These are phyloP conservation scores for Sporothrix brunneoviolacea DNA, from an alignment of 2,329 filamentous ascomycete genomes.

Conservation along the genomic window DNA sequence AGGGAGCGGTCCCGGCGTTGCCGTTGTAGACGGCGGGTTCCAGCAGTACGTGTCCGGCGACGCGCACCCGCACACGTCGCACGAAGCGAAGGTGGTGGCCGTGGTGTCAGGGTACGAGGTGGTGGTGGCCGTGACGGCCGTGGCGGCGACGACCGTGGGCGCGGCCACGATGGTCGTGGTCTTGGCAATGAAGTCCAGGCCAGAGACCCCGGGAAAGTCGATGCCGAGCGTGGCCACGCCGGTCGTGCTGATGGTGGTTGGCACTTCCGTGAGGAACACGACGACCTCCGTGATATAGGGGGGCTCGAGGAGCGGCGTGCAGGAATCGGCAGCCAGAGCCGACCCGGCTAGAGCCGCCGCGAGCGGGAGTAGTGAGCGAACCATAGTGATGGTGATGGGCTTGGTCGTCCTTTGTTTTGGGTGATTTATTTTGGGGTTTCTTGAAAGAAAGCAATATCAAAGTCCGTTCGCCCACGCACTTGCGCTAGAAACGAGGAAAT, in stretches of 20 bases:
- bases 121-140: not conserved
- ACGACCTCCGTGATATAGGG: not conserved
- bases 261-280: not conserved
- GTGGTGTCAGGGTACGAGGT: not conserved
- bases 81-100: not conserved
- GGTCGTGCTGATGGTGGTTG: not conserved
- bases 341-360: not conserved
- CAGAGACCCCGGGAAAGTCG: not conserved
- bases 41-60: constrained; percentile 5
- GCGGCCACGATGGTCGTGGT: not conserved
- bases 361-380: not conserved
- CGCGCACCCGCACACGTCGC: not conserved
- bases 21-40: not conserved
- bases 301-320: not conserved
- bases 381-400: not conserved
- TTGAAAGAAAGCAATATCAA: no score
- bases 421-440: no score
- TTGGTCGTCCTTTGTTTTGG: no score
- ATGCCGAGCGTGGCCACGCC: not conserved
- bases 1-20: no score
- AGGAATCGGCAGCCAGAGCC: not conserved
- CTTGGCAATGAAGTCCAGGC: constrained; percentile 2
- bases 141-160: not conserved
- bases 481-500: no score
- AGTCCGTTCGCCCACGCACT: no score